Conservation (phyloP, 2,329 filamentous ascomycete genomes). For the Aspergillus proliferans region DNA sequence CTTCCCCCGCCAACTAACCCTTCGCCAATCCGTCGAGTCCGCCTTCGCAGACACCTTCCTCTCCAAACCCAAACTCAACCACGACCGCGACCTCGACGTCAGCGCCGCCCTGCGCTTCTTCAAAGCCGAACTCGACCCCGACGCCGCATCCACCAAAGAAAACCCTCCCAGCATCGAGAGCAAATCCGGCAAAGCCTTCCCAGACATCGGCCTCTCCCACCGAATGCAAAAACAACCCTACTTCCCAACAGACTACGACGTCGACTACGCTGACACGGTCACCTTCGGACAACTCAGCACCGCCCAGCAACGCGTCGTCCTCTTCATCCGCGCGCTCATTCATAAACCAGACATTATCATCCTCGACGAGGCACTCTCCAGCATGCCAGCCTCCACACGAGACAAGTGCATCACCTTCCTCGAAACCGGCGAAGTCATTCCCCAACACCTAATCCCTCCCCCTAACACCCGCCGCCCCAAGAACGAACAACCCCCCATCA, state of each 20-base stretch:
- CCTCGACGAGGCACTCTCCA: conserved; percentile 80
- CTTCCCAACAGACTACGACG: conserved; percentile 20
- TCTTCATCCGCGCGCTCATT: conserved; percentile 76
- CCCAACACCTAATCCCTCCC: conserved; percentile 21
- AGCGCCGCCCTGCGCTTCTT: conserved; percentile 72
- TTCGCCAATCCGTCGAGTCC: conserved; percentile 71
- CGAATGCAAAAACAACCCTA: conserved; percentile 2
- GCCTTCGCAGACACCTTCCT: conserved; percentile 88
- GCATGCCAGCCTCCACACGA: conserved; percentile 74
- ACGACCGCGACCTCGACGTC: conserved; percentile 53
- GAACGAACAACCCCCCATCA: conserved; percentile 8
- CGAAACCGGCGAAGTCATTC: conserved; percentile 54
- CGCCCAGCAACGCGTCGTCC: conserved; percentile 64
- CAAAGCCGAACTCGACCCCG: conserved; percentile 65
- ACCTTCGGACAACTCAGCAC: conserved; percentile 59
- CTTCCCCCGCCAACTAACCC: conserved; percentile 70
- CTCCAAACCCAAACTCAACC: conserved; percentile 59
- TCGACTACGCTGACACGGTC: conserved; percentile 67
- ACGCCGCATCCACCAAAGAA: conserved; percentile 13
- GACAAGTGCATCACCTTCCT: conserved; percentile 84
- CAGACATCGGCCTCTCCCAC: conserved; percentile 7
- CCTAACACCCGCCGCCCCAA: conserved; percentile 5
- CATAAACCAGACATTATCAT: conserved; percentile 77
- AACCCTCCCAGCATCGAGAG: conserved; percentile 7
- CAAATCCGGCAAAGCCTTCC: conserved; percentile 10